Base-by-base conservation (phyloP, 768 basidiomycete species). In the Russula earlei region DNA sequence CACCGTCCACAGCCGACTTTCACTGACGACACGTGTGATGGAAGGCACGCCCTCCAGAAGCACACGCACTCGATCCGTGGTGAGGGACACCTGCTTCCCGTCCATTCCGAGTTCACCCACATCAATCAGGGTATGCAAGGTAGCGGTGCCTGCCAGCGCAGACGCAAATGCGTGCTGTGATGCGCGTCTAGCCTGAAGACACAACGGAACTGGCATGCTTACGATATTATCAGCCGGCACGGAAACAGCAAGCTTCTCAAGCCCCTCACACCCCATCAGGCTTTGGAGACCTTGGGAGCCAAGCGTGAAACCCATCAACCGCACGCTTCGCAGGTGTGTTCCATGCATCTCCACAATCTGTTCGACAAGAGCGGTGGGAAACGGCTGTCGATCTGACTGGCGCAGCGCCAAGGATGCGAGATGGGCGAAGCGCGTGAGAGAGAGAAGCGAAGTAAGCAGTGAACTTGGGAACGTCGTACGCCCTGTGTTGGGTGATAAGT, bases 1-100 rank as follows among this genome's bases (percentile, higher is more conserved):
- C 41, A 62, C 61, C 59, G 61, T 61, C 61, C 59, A 62, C 33
- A 54, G 20, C 37, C 61, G 59, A 54, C 47, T 61, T 25, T 49
- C 55, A 38, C 59, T 62, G 48, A 62, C 40, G 34, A 62, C 61
- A 25, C 49, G 47, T 19, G 45, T 36, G 45, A 62, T 52, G 24
- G 44, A 53, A 34, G 52, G 55, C 11, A 62, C 47, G 1, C 50
- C 52, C 37, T 60, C 61, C 37, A 62, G 56, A 4, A 62, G 51
- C 24, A 27, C 15, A 17, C 47, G 19, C 10, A 60, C 61, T 33
- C 59, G 59, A 52, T 62, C 61, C 4, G 54, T 60, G 19, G 59
- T 62, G 31, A 62, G 61, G 19, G 48, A 51, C 38, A 20, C 34
- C n/a, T 48, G 54, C 25, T 31, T 55, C 17, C 59, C 58, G 22